Evolutionary conservation across 73 alveolate species (phyloP), one percentile per base, ranked within the genome.

Genomic region (Durusdinium trenchii): DNA sequence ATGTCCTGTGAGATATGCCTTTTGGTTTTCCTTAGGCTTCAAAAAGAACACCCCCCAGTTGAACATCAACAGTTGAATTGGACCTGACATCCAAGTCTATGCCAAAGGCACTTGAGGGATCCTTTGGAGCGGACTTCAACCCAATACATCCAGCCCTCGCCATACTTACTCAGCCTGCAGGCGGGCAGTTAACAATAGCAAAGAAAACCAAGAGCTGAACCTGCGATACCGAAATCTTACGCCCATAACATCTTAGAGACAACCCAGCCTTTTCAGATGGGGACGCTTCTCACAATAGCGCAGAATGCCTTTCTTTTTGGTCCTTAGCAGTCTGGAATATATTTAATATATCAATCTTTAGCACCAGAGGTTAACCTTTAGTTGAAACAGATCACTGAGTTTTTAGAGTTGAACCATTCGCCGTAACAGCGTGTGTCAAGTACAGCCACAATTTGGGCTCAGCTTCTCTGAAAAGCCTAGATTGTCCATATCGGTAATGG

Each of bases 111-210:
- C 94, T 84, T 84, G 78, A 84, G 50, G 40, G 50, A 6, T 3
- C 94, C 94, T 3, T 61, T 26, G 57, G 38, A 20, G 12, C 95
- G 54, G 14, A 54, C 48, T 45, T 86, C 82, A 6, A 60, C 43
- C 95, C 95, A 86, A 36, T 86, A 86, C 95, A 86, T 86, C 50
- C 14, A 6, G 45, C 95, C 95, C 1, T 18, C 61, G 6, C 95
- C 95, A 57, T 86, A 86, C 28, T 86, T 86, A 60, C 54, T 30
- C 62, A 86, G 36, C 95, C 95, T 86, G 95, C 62, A 40, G 95
- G 92, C 47, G 4, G 36, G 26, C 20, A 0, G 9, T 10, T 0
- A 20, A 47, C 62, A 45, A 6, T 42, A n/a, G n/a, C n/a, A n/a
- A n/a, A n/a, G n/a, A n/a, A n/a, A n/a, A n/a, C n/a, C n/a, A n/a